Evolutionary conservation across 2,329 filamentous ascomycete genomes (phyloP), one percentile per base, ranked within the genome.

Genomic region (Nemania abortiva): DNA sequence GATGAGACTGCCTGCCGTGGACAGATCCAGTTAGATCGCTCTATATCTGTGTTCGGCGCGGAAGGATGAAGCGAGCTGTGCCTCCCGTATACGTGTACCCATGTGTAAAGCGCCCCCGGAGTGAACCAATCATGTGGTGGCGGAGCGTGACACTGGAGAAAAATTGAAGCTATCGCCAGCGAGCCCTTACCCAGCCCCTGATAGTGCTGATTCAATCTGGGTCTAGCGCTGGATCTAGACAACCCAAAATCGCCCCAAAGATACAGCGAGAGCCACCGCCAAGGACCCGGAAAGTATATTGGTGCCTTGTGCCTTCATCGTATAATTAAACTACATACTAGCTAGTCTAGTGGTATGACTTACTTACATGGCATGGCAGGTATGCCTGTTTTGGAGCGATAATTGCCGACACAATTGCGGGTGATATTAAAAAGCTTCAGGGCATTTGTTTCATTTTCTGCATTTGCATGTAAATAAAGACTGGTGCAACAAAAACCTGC

Each of bases 1-100:
- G 52, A 57, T 62, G 22, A 49, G 27, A 60, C 27, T 54, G 52
- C 52, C 52, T 37, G 42, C 61, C 53, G 45, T 64, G 61, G 34
- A 15, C 55, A 64, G 39, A 50, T 31, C 13, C 3, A 55, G 24
- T 34, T 37, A 45, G 55, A 63, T 27, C 45, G 18, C 10, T n/a
- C 20, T 49, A 24, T 39, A 53, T 53, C 54, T 54, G 31, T 15
- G 54, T 54, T 49, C 54, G 34, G 29, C n/a, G 15, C 55, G 63
- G 45, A 53, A 31, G 65, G 65, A 62, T 29, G 53, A 68, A 62
- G 65, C 68, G 65, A 55, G 45, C 59, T 70, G 68, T 61, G 68
- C 68, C 37, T 68, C 24, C 56, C 68, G 64, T 70, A 61, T 69
- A 62, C 27, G 53, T 34, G 39, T 45, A 39, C n/a, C 18, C 45